These are phyloP conservation scores for Sordariomycetes sp. DNA, from an alignment of 2,329 filamentous ascomycete genomes.

Conservation along the genomic window DNA sequence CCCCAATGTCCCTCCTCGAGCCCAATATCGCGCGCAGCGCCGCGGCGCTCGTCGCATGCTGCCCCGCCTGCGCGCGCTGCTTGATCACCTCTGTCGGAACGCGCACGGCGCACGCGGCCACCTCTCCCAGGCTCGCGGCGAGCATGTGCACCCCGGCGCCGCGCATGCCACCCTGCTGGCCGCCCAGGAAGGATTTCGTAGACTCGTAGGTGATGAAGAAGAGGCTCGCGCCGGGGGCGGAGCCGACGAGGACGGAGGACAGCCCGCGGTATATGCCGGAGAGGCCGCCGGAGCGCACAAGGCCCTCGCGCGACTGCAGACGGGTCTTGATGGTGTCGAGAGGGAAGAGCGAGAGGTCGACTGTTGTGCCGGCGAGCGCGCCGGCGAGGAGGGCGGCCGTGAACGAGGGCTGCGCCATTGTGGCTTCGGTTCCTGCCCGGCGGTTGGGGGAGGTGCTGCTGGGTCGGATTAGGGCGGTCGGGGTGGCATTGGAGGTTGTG, in stretches of 20 bases:
- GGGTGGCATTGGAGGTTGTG: not conserved
- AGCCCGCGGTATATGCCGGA: conserved; percentile 87
- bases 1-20: conserved; percentile 27
- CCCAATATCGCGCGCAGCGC: conserved; percentile 62
- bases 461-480: not conserved
- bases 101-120: conserved; percentile 83
- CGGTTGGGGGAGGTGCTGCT: conserved; percentile 4
- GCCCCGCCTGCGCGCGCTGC: conserved; percentile 84
- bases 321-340: conserved; percentile 98
- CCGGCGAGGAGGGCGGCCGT: conserved; percentile 63
- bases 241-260: conserved; percentile 80
- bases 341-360: conserved; percentile 93
- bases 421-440: conserved; percentile 6
- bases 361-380: conserved; percentile 84
- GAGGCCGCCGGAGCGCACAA: conserved; percentile 79
- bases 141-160: conserved; percentile 59
- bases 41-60: conserved; percentile 58
- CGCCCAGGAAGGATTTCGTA: conserved; percentile 38
- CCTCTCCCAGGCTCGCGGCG: conserved; percentile 76
- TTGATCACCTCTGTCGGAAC: conserved; percentile 97
- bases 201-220: conserved; percentile 96
- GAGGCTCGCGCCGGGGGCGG: conserved; percentile 84
- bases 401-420: conserved; percentile 32
- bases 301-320: conserved; percentile 71
- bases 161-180: conserved; percentile 13